Evolutionary conservation across 2,329 filamentous ascomycete species (phyloP), one percentile per base, ranked within the genome.

Genomic region (Aureobasidium namibiae): DNA sequence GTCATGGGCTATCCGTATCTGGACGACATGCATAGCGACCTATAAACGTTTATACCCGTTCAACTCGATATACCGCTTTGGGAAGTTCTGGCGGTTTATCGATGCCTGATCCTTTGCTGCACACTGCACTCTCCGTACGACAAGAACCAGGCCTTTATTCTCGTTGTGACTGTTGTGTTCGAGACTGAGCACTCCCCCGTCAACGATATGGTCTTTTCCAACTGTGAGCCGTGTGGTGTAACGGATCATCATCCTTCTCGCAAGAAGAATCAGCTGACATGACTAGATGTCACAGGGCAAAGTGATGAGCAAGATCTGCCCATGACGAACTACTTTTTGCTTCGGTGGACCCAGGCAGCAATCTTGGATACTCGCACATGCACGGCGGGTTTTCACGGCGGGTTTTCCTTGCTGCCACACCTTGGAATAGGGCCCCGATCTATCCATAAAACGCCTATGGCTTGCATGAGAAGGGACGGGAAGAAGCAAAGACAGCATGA

Each of bases 1-100:
- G 54, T 26, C 10, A 2, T 52, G 31, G 16, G 14, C 3, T 49
- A n/a, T 18, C 48, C 48, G 24, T 29, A 52, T 39, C 48, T 39
- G 48, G 48, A 38, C 48, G 48, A 52, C 48, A 52, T 33, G 48
- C 48, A 52, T 52, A 34, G 48, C 48, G 48, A 52, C 48, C 4
- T 26, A 11, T 8, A 7, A 42, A 24, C 50, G 50, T 54, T 42
- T 18, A 11, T 18, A 48, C 14, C 44, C 44, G 44, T 48, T 48
- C 13, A n/a, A n/a, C 11, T 23, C n/a, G 38, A 54, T 54, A 42
- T 33, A 16, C 50, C 24, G 24, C 38, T 41, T 54, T 54, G 50
- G 50, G 36, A 54, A 52, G 34, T 39, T 11, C 14, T 29, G 13
- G 48, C 26, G 33, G 48, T 39, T 23, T 34, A 39, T 52, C 48